Evolutionary conservation across 305 asterid species (phyloP).

Genomic region (Fraxinus floribunda): DNA sequence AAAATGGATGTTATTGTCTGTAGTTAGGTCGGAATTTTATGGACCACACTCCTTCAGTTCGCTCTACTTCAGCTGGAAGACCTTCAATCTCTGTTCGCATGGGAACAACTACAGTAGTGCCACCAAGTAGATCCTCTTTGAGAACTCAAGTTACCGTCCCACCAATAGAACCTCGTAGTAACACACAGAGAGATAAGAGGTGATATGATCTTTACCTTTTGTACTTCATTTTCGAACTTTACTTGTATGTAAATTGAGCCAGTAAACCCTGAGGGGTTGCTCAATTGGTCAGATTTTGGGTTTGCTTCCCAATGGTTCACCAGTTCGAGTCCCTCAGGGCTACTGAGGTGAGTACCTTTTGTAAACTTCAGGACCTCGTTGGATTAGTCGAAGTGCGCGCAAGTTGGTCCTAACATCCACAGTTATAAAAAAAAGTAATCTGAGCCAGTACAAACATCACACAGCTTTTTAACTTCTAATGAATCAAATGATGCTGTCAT

Average conservation of each 20-base stretch:
- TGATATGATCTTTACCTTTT: slow-evolving; percentile 23
- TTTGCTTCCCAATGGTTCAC: too few species aligned
- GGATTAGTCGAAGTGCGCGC: too few species aligned
- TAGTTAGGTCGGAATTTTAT: slow-evolving; percentile 95
- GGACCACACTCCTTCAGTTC: slow-evolving; percentile 76
- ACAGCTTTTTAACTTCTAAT: slow-evolving; percentile 1
- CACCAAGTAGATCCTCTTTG: slow-evolving; percentile 63
- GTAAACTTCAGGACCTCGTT: too few species aligned
- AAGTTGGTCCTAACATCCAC: too few species aligned
- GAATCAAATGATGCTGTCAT: slow-evolving; percentile 30
- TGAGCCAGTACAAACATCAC: background rate
- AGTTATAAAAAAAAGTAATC: too few species aligned
- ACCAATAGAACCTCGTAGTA: slow-evolving; percentile 71
- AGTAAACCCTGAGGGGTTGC: background rate
- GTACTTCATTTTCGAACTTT: background rate
- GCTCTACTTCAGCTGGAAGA: slow-evolving; percentile 94
- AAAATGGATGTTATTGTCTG: slow-evolving; percentile 47
- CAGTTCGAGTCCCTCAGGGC: too few species aligned
- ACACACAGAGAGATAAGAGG: slow-evolving; percentile 72
- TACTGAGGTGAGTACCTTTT: too few species aligned
- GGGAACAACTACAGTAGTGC: slow-evolving; percentile 47
- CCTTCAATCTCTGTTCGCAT: slow-evolving; percentile 75
- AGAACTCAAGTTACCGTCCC: slow-evolving; percentile 62
- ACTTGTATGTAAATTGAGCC: background rate
- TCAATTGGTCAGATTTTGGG: too few species aligned